Conservation (phyloP, 495 filamentous ascomycete species). For the Physcia stellaris region DNA sequence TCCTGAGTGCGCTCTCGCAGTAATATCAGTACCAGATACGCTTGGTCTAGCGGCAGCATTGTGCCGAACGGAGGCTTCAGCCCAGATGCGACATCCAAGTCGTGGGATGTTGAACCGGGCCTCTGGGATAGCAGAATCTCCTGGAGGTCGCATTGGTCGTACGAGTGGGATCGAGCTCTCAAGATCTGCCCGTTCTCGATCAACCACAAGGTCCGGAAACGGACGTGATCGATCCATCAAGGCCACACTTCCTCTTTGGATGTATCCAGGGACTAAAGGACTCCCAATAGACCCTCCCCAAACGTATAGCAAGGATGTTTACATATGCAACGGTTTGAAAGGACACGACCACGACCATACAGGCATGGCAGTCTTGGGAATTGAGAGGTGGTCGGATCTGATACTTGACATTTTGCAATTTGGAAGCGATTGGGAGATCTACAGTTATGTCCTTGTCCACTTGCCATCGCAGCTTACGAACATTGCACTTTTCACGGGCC, state of each 20-base stretch:
- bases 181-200: slow-evolving; percentile 21
- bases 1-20: slow-evolving; percentile 53
- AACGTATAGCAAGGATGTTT: slow-evolving; percentile 32
- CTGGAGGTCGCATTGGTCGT: slow-evolving; percentile 12
- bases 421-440: slow-evolving; percentile 83
- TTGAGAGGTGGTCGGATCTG: slow-evolving; percentile 62
- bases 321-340: slow-evolving; percentile 12
- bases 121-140: slow-evolving; percentile 14
- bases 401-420: slow-evolving; percentile 60
- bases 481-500: slow-evolving; percentile 64
- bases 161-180: slow-evolving; percentile 11
- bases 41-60: slow-evolving; percentile 58
- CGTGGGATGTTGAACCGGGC: slow-evolving; percentile 9
- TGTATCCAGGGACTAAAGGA: slow-evolving; percentile 34
- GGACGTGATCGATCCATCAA: slow-evolving; percentile 19
- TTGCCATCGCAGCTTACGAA: slow-evolving; percentile 82
- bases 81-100: slow-evolving; percentile 8
- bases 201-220: slow-evolving; percentile 18
- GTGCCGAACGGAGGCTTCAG: slow-evolving; percentile 45
- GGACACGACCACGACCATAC: slow-evolving; percentile 16
- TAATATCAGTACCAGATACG: slow-evolving; percentile 51
- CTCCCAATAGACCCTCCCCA: slow-evolving; percentile 39
- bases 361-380: slow-evolving; percentile 35
- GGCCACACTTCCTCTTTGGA: slow-evolving; percentile 40
- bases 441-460: slow-evolving; percentile 79